These are phyloP conservation scores for Verticillium tricorpus DNA, from an alignment of 2,329 filamentous ascomycete genomes.

Conservation along the genomic window DNA sequence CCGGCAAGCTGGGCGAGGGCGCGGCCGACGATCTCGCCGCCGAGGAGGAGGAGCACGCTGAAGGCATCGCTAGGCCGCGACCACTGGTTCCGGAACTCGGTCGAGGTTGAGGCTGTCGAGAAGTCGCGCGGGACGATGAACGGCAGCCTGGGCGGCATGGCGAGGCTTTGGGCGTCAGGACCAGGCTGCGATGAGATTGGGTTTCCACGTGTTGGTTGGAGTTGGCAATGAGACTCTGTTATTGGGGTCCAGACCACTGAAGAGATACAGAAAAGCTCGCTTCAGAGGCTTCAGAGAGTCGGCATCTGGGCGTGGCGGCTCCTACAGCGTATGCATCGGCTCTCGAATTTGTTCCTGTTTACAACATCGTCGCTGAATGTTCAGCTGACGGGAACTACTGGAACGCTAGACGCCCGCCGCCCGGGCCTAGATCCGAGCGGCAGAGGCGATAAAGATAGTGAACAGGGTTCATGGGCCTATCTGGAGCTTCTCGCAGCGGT, in stretches of 20 bases:
- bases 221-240: no score
- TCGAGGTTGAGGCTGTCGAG: not conserved
- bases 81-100: slow-evolving; percentile 7
- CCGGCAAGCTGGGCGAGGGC: slow-evolving; percentile 26
- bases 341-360: no score
- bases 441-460: not conserved
- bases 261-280: no score
- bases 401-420: not conserved
- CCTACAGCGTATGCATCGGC: no score
- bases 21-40: slow-evolving; percentile 25
- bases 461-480: not conserved
- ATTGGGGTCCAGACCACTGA: no score
- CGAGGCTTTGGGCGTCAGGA: not conserved
- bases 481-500: not conserved
- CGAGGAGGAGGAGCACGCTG: slow-evolving; percentile 27
- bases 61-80: slow-evolving; percentile 16
- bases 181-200: no score
- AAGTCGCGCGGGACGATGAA: not conserved
- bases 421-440: not conserved
- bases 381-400: not conserved
- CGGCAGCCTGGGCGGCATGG: not conserved
- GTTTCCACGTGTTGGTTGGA: no score
- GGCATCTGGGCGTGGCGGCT: no score
- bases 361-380: not conserved
- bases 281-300: no score